Percentiles rank a stretch among this genome's conserved stretches.
Conservation (phyloP, 2,329 filamentous ascomycete genomes). For the Zymoseptoria tritici region DNA sequence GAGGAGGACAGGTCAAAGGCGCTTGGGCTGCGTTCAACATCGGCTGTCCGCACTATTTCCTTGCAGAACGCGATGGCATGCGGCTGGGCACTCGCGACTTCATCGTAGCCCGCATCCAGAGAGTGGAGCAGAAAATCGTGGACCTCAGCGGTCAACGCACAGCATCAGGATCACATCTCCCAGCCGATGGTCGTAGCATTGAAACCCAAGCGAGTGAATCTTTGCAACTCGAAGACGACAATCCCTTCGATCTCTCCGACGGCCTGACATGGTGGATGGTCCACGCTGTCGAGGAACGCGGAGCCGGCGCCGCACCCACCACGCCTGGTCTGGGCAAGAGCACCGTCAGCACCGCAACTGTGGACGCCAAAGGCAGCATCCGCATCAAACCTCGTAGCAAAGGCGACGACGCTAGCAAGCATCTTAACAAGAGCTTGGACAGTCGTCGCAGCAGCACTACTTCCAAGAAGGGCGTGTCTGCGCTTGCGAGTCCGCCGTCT, state of each 20-base stretch:
- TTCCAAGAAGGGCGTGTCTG: conserved; percentile 64
- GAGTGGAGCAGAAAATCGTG: conserved; percentile 86
- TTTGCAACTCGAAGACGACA: conserved; percentile 66
- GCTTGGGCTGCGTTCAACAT: conserved; percentile 99
- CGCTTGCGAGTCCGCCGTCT: conserved; percentile 10
- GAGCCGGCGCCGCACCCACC: conserved; percentile 63
- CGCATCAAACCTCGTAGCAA: conserved; percentile 39
- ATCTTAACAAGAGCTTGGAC: conserved; percentile 74
- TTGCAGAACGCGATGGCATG: conserved; percentile 86
- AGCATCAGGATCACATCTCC: conserved; percentile 39
- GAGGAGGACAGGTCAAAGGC: conserved; percentile 77
- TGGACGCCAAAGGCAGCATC: conserved; percentile 71
- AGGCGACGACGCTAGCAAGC: conserved; percentile 41
- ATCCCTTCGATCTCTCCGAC: conserved; percentile 93
- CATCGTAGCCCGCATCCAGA: conserved; percentile 89
- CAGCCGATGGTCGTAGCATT: conserved; percentile 36
- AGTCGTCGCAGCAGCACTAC: conserved; percentile 81
- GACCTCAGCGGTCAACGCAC: conserved; percentile 56
- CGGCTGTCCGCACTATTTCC: conserved; percentile 92
- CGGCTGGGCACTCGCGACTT: conserved; percentile 79
- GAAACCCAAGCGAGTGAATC: conserved; percentile 45
- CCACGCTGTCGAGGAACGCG: conserved; percentile 85
- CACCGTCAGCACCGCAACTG: conserved; percentile 79
- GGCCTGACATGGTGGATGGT: conserved; percentile 94
- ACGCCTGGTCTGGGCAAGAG: conserved; percentile 87